Percentiles rank a stretch among this genome's conserved stretches.
Conservation (phyloP, 805 yeast species). For the Ogataea pini region DNA sequence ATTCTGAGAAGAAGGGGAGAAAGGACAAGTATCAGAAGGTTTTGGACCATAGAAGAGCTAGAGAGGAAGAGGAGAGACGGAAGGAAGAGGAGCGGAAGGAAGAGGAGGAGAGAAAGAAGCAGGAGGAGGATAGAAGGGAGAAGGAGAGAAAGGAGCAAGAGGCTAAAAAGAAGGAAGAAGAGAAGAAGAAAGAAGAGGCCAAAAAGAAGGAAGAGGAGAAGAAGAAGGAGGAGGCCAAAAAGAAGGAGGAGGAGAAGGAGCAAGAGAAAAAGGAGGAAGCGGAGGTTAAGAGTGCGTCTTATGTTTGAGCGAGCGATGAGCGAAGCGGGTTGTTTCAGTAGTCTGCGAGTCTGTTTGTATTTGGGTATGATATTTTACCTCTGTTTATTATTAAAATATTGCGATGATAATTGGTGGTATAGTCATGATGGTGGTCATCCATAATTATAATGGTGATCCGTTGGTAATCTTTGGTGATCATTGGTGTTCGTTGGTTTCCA, state of each 20-base stretch:
- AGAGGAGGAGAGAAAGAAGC: conserved; percentile 6
- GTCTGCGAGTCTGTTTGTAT: too few species aligned
- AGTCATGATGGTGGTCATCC: too few species aligned
- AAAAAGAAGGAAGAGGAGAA: conserved; percentile 1
- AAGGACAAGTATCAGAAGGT: conserved; percentile 6
- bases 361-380: too few species aligned
- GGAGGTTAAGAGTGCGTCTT: neutral
- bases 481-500: too few species aligned
- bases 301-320: too few species aligned
- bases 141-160: conserved; percentile 7
- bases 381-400: too few species aligned
- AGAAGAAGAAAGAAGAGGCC: neutral
- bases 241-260: neutral
- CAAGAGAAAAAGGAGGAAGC: neutral
- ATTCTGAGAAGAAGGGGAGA: conserved; percentile 9
- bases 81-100: conserved; percentile 3
- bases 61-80: conserved; percentile 8
- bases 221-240: neutral
- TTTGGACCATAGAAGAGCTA: conserved; percentile 1
- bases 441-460: too few species aligned
- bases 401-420: too few species aligned
- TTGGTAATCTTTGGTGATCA: too few species aligned
- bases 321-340: too few species aligned
- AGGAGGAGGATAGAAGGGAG: conserved; percentile 7
- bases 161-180: conserved; percentile 1